Evolutionary conservation across 1,139 yeast genomes (phyloP), one percentile per base, ranked within the genome.

Genomic region (Blastobotrys arbuscula): DNA sequence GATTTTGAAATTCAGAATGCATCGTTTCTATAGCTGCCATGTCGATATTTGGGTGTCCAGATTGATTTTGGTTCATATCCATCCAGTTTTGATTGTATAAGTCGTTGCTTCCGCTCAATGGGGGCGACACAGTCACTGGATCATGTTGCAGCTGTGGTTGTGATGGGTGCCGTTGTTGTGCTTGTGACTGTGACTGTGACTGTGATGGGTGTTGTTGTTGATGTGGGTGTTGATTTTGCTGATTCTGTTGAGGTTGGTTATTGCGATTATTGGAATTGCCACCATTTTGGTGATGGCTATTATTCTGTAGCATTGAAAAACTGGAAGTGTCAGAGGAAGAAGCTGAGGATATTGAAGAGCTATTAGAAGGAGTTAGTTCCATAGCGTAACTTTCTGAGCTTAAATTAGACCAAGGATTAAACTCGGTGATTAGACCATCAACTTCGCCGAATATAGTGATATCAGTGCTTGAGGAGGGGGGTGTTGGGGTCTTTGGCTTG

Each of bases 361-460:
- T 34, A 20, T 42, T 42, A 7, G 45, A 42, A 16, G 36, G 31
- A 4, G 45, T 33, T 8, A 39, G n/a, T 34, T 42, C 45, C 45
- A 42, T 41, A 6, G 44, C 37, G 20, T 41, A 41, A 13, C 37
- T 34, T 12, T 33, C 34, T n/a, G 31, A 9, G n/a, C 39, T 35
- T 18, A 19, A 35, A 35, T 35, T 35, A 13, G 31, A 39, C 39
- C 45, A 34, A 9, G 39, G 39, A 20, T 20, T 42, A 23, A 33
- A 42, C 12, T 42, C 45, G 16, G 45, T 38, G 7, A 42, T 34
- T 21, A 42, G 10, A 9, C 44, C 44, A 3, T 41, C 37, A n/a
- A 41, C 33, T 3, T 42, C 45, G 3, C 39, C 39, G 9, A 42
- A 39, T 5, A 16, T 21, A 35, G 36, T 34, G 7, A 33, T 21